phyloP scores from a whole-genome alignment of 2,329 filamentous ascomycete genomes.

The Fusarium tanahbumbuense region DNA sequence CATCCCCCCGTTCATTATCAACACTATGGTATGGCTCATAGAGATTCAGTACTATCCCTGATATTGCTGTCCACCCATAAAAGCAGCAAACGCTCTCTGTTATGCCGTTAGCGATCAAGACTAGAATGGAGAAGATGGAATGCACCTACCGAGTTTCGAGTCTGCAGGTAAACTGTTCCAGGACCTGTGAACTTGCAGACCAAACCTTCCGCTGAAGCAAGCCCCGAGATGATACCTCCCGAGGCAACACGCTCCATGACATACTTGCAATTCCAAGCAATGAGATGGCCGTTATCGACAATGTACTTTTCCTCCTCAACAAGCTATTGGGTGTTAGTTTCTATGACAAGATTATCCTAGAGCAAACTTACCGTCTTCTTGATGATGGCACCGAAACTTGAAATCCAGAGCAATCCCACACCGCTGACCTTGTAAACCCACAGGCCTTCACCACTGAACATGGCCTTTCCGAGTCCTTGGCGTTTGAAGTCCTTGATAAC shows the following conservation, averaged over 20 bases:
- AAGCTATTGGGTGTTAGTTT: constrained; percentile 54
- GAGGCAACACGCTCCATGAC: constrained; percentile 89
- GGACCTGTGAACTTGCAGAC: constrained; percentile 96
- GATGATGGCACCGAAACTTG: constrained; percentile 94
- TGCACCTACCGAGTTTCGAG: constrained; percentile 77
- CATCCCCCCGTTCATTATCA: not conserved
- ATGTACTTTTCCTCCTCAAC: constrained; percentile 85
- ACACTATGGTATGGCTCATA: not conserved
- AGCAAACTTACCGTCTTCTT: constrained; percentile 80
- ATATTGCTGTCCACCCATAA: constrained; percentile 61
- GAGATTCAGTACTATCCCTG: constrained; percentile 42
- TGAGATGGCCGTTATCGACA: constrained; percentile 91
- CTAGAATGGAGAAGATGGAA: constrained; percentile 22
- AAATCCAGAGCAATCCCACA: constrained; percentile 85
- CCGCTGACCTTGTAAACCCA: constrained; percentile 91
- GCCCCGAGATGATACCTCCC: constrained; percentile 90
- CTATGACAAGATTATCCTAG: too few species aligned
- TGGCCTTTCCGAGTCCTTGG: constrained; percentile 87
- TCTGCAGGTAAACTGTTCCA: constrained; percentile 92
- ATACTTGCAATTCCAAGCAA: constrained; percentile 98
- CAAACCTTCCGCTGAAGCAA: constrained; percentile 85
- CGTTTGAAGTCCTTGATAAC: constrained; percentile 88
- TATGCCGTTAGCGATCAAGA: constrained; percentile 13
- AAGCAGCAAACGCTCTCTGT: constrained; percentile 65
- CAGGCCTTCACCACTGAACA: constrained; percentile 93